phyloP scores from a whole-genome alignment of 2,329 filamentous ascomycete species.

The Colletotrichum horii region DNA sequence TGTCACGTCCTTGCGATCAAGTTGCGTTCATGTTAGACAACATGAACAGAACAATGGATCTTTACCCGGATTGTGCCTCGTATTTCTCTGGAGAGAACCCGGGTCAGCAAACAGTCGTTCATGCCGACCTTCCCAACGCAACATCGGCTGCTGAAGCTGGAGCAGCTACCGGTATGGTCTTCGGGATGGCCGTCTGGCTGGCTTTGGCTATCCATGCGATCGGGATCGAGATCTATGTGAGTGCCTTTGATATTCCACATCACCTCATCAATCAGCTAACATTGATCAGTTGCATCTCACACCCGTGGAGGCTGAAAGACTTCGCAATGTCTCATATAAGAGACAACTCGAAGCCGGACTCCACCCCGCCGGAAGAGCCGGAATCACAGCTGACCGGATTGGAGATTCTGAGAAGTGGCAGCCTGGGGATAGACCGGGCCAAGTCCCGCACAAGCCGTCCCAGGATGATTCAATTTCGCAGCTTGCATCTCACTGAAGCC shows the following conservation, averaged over 20 bases:
- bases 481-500: background rate
- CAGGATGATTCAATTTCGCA: background rate
- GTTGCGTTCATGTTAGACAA: constrained; percentile 42
- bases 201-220: constrained; percentile 20
- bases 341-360: constrained; percentile 57
- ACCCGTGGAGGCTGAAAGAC: constrained; percentile 52
- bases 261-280: background rate
- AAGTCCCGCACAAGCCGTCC: background rate
- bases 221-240: constrained; percentile 29
- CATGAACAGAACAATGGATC: constrained; percentile 25
- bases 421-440: background rate
- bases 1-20: constrained; percentile 50
- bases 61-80: constrained; percentile 49
- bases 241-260: background rate
- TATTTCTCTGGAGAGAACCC: constrained; percentile 36
- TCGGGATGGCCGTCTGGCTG: constrained; percentile 55
- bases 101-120: constrained; percentile 30
- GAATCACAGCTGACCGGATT: constrained; percentile 44
- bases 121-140: constrained; percentile 33
- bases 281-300: constrained; percentile 49
- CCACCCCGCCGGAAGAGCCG: constrained; percentile 48
- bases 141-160: constrained; percentile 32
- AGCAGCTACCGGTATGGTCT: constrained; percentile 47
- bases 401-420: constrained; percentile 36
- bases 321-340: constrained; percentile 58